Base-by-base conservation (phyloP, 306 rosid species). In the Pyrus pyrifolia region DNA sequence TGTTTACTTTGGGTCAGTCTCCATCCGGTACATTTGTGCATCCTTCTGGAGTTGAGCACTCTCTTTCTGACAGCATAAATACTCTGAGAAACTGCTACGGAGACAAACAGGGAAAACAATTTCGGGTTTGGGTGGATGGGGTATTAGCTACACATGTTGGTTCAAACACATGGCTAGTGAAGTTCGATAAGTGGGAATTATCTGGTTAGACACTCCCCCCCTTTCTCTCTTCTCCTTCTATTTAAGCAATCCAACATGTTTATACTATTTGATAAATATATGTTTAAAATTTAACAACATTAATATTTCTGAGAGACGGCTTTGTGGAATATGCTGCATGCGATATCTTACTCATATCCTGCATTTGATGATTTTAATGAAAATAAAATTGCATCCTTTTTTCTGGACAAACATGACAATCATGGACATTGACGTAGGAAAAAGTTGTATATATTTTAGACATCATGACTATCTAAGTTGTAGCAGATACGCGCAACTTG, bases 121-220 rank as follows among this genome's bases (percentile, higher is more conserved):
- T 65, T 66, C 85, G 90, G 81, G 86, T 82, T 77, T 90, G 89
- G 97, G 88, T 91, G 64, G 97, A 95, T 77, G 79, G 78, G 70
- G 83, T 90, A 25, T 76, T 81, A 70, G 75, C 96, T 52, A 71
- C 83, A 23, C 80, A 83, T 77, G 81, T 91, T 70, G 68, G 89
- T 81, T 66, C 92, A 4, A 85, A 80, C 66, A 72, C 87, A 35
- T 92, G 96, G 99, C 86, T 95, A 17, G 81, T 90, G 82, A 92
- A 83, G 87, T 90, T 88, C 65, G 72, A 89, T 64, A 82, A 86
- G 86, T 95, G 97, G 99, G 92, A 89, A 64, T 82, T 71, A 76
- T 79, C 57, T 46, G 97, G 99, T 95, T 49, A 13, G 82, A 76
- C 33, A 22, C 58, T 66, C 70, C 60, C 35, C 62, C 57, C 42